These are phyloP conservation scores for Torulaspora globosa DNA, from an alignment of 1,139 yeast species.

Conservation along the genomic window DNA sequence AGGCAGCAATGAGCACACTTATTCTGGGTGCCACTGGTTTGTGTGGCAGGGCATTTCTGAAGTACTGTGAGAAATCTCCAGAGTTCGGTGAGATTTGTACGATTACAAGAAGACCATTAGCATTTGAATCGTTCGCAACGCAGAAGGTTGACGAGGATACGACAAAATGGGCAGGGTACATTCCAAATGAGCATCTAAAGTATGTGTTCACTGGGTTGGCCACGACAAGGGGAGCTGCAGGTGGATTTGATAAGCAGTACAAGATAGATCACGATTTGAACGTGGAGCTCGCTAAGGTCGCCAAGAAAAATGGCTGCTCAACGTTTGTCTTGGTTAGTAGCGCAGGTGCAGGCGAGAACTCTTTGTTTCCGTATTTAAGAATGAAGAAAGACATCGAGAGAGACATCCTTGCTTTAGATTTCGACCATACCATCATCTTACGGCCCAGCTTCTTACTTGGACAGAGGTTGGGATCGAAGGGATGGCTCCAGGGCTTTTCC, in stretches of 20 bases:
- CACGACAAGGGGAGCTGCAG: conserved; percentile 70
- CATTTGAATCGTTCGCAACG: conserved; percentile 14
- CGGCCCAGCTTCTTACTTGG: conserved; percentile 71
- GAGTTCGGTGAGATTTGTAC: conserved; percentile 42
- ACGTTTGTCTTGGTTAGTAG: conserved; percentile 64
- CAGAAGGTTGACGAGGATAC: conserved; percentile 41
- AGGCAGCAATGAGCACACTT: conserved; percentile 28
- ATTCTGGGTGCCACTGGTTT: conserved; percentile 60
- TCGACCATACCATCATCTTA: conserved; percentile 63
- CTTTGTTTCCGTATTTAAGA: conserved; percentile 53
- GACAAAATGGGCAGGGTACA: conserved; percentile 41
- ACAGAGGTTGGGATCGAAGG: conserved; percentile 46
- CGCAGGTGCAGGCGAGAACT: conserved; percentile 51
- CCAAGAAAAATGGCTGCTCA: conserved; percentile 59
- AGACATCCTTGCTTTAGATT: conserved; percentile 52
- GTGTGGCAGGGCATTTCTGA: conserved; percentile 50
- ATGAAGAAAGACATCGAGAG: conserved; percentile 65
- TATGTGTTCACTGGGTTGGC: conserved; percentile 62
- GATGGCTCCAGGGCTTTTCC: conserved; percentile 36
- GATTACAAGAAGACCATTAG: conserved; percentile 43
- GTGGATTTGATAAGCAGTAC: conserved; percentile 60
- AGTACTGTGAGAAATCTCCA: conserved; percentile 38
- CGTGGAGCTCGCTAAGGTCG: conserved; percentile 60
- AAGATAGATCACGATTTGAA: conserved; percentile 69
- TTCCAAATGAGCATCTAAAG: conserved; percentile 27